Evolutionary conservation across 139 green algal genomes (phyloP).

Genomic region (Coccomyxa sp.): DNA sequence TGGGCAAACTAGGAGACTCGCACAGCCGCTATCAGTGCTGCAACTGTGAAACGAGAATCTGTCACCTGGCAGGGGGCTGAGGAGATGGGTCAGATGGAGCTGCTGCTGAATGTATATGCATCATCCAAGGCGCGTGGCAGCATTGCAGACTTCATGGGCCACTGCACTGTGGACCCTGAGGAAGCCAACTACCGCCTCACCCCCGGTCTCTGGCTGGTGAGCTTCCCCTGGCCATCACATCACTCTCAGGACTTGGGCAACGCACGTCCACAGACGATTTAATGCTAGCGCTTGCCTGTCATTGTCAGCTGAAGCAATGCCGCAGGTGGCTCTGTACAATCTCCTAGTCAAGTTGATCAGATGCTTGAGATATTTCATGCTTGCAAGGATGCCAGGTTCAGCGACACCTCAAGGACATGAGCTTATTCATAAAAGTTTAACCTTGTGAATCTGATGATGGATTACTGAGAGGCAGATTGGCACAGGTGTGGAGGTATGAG

Average conservation of each 20-base stretch:
- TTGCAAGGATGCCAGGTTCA: neutral
- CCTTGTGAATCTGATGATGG: neutral
- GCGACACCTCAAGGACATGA: neutral
- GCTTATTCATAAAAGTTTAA: neutral
- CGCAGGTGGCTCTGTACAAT: neutral
- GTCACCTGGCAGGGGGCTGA: conserved; percentile 41
- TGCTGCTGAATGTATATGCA: conserved; percentile 79
- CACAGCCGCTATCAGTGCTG: neutral
- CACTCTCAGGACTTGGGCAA: neutral
- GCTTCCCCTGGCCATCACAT: neutral
- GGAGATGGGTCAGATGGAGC: conserved; percentile 77
- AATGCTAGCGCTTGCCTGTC: neutral
- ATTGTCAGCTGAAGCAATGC: neutral
- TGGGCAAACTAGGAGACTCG: neutral
- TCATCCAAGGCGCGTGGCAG: conserved; percentile 40
- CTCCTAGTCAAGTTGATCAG: neutral
- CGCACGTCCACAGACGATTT: neutral
- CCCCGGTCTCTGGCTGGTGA: conserved; percentile 73
- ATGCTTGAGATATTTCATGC: too few species aligned
- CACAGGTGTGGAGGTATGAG: conserved; percentile 79
- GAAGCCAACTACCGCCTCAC: conserved; percentile 51
- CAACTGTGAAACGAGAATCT: neutral
- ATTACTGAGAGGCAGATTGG: neutral
- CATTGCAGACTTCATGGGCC: conserved; percentile 74
- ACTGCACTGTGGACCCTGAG: conserved; percentile 49